These are phyloP conservation scores for Lodderomyces margitis DNA, from an alignment of 1,139 yeast genomes.

Conservation along the genomic window DNA sequence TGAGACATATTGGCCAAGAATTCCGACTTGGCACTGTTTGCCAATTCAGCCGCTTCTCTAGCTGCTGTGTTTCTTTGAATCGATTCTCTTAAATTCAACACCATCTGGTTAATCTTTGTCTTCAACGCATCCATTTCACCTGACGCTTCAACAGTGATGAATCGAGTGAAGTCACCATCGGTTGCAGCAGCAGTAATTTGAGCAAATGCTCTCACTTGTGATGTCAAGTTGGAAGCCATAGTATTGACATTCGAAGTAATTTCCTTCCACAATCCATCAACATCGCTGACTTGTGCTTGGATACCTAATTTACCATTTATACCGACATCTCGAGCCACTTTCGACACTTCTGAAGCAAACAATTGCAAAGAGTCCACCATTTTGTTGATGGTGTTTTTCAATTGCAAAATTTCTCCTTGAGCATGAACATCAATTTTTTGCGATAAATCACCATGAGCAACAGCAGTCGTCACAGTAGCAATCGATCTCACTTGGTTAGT, in stretches of 20 bases:
- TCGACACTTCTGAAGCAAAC: constrained; percentile 83
- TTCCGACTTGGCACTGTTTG: constrained; percentile 87
- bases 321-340: constrained; percentile 91
- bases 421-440: constrained; percentile 89
- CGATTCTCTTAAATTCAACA: constrained; percentile 78
- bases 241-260: constrained; percentile 91
- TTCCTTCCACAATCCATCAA: constrained; percentile 89
- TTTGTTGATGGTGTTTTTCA: constrained; percentile 78
- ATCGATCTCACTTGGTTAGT: constrained; percentile 88
- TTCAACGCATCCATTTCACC: constrained; percentile 95
- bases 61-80: constrained; percentile 91
- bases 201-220: constrained; percentile 91
- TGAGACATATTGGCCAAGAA: constrained; percentile 90
- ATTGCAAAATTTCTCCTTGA: constrained; percentile 78
- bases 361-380: constrained; percentile 91
- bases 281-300: constrained; percentile 87
- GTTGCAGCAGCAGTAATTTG: constrained; percentile 93
- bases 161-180: constrained; percentile 87
- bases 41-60: constrained; percentile 89
- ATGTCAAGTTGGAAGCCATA: constrained; percentile 87
- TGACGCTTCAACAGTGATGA: constrained; percentile 85
- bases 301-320: constrained; percentile 90
- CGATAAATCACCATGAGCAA: constrained; percentile 85
- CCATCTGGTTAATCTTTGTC: constrained; percentile 91
- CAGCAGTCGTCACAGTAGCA: constrained; percentile 90